Percentiles rank a stretch among this genome's conserved stretches.
Evolutionary conservation across 2,329 filamentous ascomycete species (phyloP).

Genomic region (Geosmithia morbida): DNA sequence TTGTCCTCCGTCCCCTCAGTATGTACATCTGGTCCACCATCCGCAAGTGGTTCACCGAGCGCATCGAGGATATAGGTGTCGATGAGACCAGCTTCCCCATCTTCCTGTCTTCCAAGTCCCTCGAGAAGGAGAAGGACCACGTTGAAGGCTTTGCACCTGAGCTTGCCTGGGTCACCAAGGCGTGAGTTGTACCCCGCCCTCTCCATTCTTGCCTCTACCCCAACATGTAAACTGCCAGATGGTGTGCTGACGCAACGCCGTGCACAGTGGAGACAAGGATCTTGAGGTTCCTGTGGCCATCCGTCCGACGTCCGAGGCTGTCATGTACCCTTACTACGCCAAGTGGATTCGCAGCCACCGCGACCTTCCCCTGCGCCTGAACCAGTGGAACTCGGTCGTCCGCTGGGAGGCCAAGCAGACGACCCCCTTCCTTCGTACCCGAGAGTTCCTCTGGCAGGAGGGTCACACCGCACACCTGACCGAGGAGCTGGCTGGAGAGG

Average conservation of each 20-base stretch:
- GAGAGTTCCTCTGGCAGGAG: constrained; percentile 98
- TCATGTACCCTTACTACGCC: constrained; percentile 93
- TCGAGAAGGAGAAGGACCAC: constrained; percentile 84
- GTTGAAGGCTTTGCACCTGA: constrained; percentile 97
- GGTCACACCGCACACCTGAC: constrained; percentile 84
- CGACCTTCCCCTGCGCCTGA: constrained; percentile 83
- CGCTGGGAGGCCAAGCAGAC: constrained; percentile 96
- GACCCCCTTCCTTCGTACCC: constrained; percentile 73
- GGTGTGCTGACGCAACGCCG: background rate
- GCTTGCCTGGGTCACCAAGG: constrained; percentile 78
- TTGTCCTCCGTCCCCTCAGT: constrained; percentile 65
- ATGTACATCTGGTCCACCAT: constrained; percentile 57
- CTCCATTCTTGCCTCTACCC: background rate
- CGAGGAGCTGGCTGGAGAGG: constrained; percentile 63
- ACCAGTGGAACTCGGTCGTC: constrained; percentile 92
- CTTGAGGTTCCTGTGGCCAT: constrained; percentile 67
- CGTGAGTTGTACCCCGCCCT: constrained; percentile 29
- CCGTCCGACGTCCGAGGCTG: constrained; percentile 55
- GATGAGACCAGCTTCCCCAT: constrained; percentile 95
- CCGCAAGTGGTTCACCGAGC: constrained; percentile 51
- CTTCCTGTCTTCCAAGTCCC: constrained; percentile 82
- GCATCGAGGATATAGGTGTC: constrained; percentile 83
- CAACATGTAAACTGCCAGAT: constrained; percentile 1
- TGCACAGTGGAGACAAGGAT: constrained; percentile 66
- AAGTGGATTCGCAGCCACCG: constrained; percentile 96